Base-by-base conservation (phyloP, 306 rosid genomes). In the Dryas alaskensis region DNA sequence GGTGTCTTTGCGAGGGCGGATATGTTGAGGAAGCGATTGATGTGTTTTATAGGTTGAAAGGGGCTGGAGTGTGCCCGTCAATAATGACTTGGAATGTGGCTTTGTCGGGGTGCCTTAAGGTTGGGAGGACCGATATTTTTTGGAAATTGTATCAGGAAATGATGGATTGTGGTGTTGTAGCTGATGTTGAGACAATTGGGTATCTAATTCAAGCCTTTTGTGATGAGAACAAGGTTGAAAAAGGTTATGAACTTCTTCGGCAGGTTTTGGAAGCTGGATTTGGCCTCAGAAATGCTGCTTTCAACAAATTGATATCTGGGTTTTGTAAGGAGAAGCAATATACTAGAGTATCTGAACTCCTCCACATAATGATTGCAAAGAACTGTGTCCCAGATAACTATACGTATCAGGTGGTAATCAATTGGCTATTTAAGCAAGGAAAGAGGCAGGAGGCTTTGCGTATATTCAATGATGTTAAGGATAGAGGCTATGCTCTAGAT, bases 401-500 rank as follows among this genome's bases (percentile, higher is more conserved):
- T 79, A 84, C 92, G 1, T 92, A 87, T 68, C 95, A 84, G 70
- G 81, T 76, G 81, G 74, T 92, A 74, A 86, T 92, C 66, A 61
- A 73, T 79, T 87, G 91, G 50, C 81, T 90, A 50, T 78, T 91
- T 80, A 86, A 81, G 85, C 76, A 79, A 37, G 42, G 70, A 60
- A 83, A 73, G 73, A 65, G 37, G 50, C 25, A 22, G 13, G 89
- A 84, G 80, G 86, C 79, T 52, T 88, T 84, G 17, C 78, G 82
- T 65, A 78, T 90, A 71, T 92, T 90, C 63, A 78, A 88, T 54
- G 90, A 83, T 85, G 91, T 90, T 42, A 90, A 85, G 86, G 85
- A 84, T n/a, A 86, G 98, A 70, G 94, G 98, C 48, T 90, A 88
- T 85, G 82, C 82, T 42, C 96, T 92, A 1, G 85, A 90, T 50